Evolutionary conservation across 805 yeast species (phyloP).

Genomic region (Helenozyma rhizophorensis): DNA sequence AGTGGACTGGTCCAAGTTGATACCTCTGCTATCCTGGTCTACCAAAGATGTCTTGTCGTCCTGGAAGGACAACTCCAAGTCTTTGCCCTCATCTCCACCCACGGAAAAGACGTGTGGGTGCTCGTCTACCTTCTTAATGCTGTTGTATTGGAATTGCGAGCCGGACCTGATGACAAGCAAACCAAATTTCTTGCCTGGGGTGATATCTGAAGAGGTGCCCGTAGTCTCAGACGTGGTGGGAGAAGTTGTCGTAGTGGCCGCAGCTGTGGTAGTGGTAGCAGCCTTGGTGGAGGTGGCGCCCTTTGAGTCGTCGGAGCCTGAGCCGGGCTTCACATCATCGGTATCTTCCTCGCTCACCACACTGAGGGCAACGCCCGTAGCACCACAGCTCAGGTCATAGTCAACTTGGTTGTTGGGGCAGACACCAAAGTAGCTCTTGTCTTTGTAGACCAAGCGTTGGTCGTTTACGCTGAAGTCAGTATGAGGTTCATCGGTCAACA

Average conservation of each 20-base stretch:
- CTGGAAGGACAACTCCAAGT: conserved; percentile 20
- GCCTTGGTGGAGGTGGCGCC: too few relatives aligned
- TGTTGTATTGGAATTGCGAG: conserved; percentile 20
- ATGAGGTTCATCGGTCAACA: conserved; percentile 6
- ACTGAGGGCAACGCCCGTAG: neutral
- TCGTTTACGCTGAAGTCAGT: conserved; percentile 10
- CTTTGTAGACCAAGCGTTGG: conserved; percentile 7
- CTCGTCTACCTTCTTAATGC: conserved; percentile 24
- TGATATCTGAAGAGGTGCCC: neutral
- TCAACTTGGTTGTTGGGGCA: neutral
- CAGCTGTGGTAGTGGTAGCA: too few relatives aligned
- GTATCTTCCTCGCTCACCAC: neutral
- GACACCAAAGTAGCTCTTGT: conserved; percentile 2
- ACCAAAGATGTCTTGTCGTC: conserved; percentile 22
- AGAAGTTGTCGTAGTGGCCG: conserved; percentile 4
- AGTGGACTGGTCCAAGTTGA: conserved; percentile 23
- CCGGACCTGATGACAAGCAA: conserved; percentile 23
- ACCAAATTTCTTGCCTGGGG: conserved; percentile 12
- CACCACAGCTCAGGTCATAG: neutral
- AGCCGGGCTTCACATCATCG: neutral
- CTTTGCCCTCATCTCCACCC: conserved; percentile 29
- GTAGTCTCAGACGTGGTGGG: conserved; percentile 4
- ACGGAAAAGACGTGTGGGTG: conserved; percentile 33
- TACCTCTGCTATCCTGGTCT: conserved; percentile 28
- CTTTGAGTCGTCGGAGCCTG: neutral